phyloP scores from a whole-genome alignment of 2,329 filamentous ascomycete species.

The Fusarium marasasianum region DNA sequence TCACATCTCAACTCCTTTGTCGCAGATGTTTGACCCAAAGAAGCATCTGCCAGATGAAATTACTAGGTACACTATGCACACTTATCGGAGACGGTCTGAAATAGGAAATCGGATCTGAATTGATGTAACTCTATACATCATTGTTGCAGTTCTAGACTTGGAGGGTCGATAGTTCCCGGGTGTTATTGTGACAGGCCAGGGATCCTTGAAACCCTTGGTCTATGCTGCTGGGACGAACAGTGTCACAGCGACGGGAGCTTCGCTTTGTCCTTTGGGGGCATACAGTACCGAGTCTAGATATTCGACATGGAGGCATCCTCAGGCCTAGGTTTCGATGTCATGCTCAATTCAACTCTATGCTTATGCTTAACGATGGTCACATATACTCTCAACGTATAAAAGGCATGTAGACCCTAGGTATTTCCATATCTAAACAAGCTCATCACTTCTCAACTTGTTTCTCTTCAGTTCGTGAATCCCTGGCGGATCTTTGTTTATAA shows the following conservation, averaged over 20 bases:
- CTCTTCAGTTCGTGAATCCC: conserved; percentile 9
- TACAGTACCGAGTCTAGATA: neutral
- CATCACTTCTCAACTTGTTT: neutral
- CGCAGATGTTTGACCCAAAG: conserved; percentile 26
- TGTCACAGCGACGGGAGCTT: conserved; percentile 25
- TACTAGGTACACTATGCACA: neutral
- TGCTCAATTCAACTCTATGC: conserved; percentile 1
- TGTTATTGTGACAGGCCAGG: conserved; percentile 11
- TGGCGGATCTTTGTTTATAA: conserved; percentile 5
- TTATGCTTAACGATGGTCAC: conserved; percentile 11
- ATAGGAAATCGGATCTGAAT: neutral
- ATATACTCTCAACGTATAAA: conserved; percentile 23
- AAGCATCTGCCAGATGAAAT: conserved; percentile 13
- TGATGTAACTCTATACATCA: neutral
- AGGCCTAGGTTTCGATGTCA: conserved; percentile 1
- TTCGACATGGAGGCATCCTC: neutral
- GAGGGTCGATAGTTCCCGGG: neutral
- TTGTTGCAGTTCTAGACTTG: neutral
- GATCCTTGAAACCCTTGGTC: conserved; percentile 32
- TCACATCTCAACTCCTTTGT: conserved; percentile 26
- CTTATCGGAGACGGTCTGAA: conserved; percentile 2
- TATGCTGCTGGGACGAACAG: conserved; percentile 20
- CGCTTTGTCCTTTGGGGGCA: conserved; percentile 12
- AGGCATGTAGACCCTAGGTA: neutral
- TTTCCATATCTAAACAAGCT: neutral